Base-by-base conservation (phyloP, 768 basidiomycete species). In the Leccinum barrowsii region DNA sequence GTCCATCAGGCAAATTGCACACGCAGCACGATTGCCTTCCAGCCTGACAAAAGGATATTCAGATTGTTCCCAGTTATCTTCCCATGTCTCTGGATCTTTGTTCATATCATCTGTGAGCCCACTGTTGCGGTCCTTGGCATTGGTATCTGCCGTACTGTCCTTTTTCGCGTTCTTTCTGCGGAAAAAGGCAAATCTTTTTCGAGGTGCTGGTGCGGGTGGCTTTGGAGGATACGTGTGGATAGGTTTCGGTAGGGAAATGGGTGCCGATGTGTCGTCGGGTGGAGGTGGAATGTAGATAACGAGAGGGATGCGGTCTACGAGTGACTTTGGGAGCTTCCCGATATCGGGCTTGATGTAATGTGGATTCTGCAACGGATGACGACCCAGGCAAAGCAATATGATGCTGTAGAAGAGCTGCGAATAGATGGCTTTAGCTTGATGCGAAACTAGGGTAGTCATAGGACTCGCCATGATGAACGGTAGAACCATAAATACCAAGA, bases 251-350 rank as follows among this genome's bases (percentile, higher is more conserved):
- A 77, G 63, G n/a, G 77, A 72, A 34, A 80, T 65, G 58, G 70
- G 75, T 48, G 59, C 67, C 44, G 70, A 65, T 24, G 64, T 71
- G 56, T 69, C 76, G 50, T 83, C 82, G 0, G 88, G 88, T 3
- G 90, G 89, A 0, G 89, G 82, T 5, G 90, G 90, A 40, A 94
- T 92, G 73, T 92, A 94, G 62, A 91, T 82, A 26, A 92, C 91
- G 21, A 93, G 79, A 1, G 92, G 92, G 40, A 94, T 92, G 51
- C 80, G 80, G 55, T 92, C 88, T 22, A 94, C 90, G 7, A 86
- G 74, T 6, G 84, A 74, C 67, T 84, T 85, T 1, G 90, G 76
- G 7, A 93, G 75, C 67, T 91, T 90, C 5, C 83, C 86, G 42
- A 92, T 83, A 52, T 92, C 90, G 10, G 89, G 90, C 58, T 85